Evolutionary conservation across 345 rosid species (phyloP).

Genomic region (Chamaenerion angustifolium): DNA sequence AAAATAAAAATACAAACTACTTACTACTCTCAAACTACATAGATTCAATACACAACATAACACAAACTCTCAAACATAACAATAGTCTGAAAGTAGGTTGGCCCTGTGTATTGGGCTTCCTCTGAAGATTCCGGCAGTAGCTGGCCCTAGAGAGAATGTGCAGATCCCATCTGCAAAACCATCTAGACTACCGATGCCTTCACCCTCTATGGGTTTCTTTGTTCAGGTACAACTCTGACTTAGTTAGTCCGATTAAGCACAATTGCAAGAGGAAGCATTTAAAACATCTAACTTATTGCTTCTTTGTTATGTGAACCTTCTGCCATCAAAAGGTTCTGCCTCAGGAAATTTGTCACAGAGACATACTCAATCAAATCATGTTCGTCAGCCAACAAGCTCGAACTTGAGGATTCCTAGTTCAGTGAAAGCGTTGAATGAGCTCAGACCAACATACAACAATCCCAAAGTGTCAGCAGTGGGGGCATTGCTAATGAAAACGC

Average conservation of each 20-base stretch:
- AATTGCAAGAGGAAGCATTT: no score
- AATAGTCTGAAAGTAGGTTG: no score
- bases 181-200: slow-evolving; percentile 81
- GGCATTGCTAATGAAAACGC: slow-evolving; percentile 12
- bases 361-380: slow-evolving; percentile 18
- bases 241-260: neutral
- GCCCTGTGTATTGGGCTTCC: slow-evolving; percentile 17
- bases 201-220: slow-evolving; percentile 83
- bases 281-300: neutral
- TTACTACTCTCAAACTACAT: no score
- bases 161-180: slow-evolving; percentile 36
- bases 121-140: slow-evolving; percentile 13
- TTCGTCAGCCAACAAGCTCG: slow-evolving; percentile 18
- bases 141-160: slow-evolving; percentile 16
- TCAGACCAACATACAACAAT: slow-evolving; percentile 16
- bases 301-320: neutral
- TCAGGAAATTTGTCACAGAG: slow-evolving; percentile 19
- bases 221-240: slow-evolving; percentile 32
- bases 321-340: slow-evolving; percentile 22
- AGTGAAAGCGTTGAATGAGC: slow-evolving; percentile 17
- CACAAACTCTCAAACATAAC: no score
- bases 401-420: slow-evolving; percentile 14
- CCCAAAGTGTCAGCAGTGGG: slow-evolving; percentile 12
- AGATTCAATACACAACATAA: no score
- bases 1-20: no score